Evolutionary conservation across 306 rosid genomes (phyloP), one percentile per base, ranked within the genome.

Genomic region (Lathyrus oleraceus): DNA sequence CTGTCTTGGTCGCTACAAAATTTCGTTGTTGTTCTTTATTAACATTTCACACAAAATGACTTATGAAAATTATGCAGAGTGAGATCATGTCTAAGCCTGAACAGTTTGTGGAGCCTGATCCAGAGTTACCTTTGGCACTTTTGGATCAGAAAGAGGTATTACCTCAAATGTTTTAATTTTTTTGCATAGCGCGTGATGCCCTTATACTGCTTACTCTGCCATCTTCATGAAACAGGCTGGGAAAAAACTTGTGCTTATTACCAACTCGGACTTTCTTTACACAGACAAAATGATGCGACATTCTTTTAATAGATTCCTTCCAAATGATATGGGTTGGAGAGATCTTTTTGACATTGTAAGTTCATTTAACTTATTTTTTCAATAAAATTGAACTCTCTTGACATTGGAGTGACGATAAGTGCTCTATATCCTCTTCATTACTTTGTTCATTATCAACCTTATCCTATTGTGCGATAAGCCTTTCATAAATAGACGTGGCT

Each of bases 41-140:
- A 35, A 35, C 39, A 35, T 35, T 35, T 81, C 38, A 14, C 30
- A 9, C 40, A 27, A 54, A 73, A 77, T 85, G 60, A 82, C 68
- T 71, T 21, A 1, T 49, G 79, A 68, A 48, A 70, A 70, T 79
- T 45, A 47, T 82, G 72, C 91, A 93, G 98, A 90, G 97, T 49
- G 98, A 94, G 83, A 94, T 94, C 78, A 94, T 88, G 96, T 87
- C 98, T 51, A 94, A 88, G 81, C 98, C 98, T 8, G 98, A 90
- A 83, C 91, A 81, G 75, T 94, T 88, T 80, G 98, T 94, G 67
- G 86, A 87, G 84, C 98, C 96, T 62, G 98, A 94, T 79, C 98
- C 95, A 5, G 88, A 87, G 27, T 82, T 94, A 77, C 98, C 98
- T 65, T 71, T 94, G 71, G 91, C 97, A 15, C 88, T 94, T 74